Base-by-base conservation (phyloP, 768 basidiomycete species). In the Serendipita indica region DNA sequence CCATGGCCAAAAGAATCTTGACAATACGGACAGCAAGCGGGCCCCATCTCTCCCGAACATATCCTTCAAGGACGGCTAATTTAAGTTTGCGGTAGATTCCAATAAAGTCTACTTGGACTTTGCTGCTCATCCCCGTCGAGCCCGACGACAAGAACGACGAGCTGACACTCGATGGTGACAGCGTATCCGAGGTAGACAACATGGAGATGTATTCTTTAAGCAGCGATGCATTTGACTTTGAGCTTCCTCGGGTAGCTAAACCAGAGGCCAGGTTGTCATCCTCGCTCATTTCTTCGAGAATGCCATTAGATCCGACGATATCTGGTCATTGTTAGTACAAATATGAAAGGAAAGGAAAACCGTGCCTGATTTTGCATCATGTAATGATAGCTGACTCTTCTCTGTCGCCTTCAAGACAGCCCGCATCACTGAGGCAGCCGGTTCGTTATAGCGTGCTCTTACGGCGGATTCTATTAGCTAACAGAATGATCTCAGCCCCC, bases 201-300 rank as follows among this genome's bases (percentile, higher is more conserved):
- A 92, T 77, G 6, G 81, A 82, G n/a, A 89, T 72, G 69, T 86
- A 93, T 57, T 89, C 83, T 68, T 85, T 88, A 58, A 90, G 73
- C 57, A 82, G 75, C 3, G 79, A 73, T 18, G 79, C 70, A 49
- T 75, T 74, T 6, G 81, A 77, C n/a, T n/a, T n/a, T n/a, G n/a
- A n/a, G n/a, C n/a, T n/a, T n/a, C n/a, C 72, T 22, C 72, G 71
- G 37, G 79, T 74, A 6, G 77, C 75, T 25, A 91, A 77, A 12
- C 85, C 83, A 20, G 75, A 71, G n/a, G 75, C 65, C n/a, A 91
- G 71, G 35, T 77, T 73, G 34, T 77, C 76, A 52, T 79, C 78
- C 41, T 88, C 82, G 1, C 79, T 72, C 13, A 91, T 69, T 45
- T 83, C 77, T 69, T 78, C 73, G 12, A 79, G 71, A 45, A 91